Evolutionary conservation across 176 grass and related monocot genomes (phyloP).

Genomic region (Melocanna baccifera): DNA sequence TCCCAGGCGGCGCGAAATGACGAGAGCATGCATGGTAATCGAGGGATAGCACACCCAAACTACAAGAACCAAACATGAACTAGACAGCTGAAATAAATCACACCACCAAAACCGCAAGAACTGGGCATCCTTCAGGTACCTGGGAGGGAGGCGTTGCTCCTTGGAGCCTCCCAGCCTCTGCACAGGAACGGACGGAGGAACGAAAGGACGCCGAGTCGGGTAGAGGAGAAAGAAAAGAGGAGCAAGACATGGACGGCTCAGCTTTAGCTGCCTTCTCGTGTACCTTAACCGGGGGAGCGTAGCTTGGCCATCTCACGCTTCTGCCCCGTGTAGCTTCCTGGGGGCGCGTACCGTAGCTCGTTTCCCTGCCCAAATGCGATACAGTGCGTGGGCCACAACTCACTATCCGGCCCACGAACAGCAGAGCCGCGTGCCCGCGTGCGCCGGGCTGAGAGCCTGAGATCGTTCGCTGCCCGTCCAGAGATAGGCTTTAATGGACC

Average conservation of each 20-base stretch:
- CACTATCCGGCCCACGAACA: not conserved
- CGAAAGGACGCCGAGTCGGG: not conserved
- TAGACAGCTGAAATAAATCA: not conserved
- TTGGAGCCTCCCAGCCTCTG: not conserved
- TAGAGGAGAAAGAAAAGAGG: slow-evolving; percentile 28
- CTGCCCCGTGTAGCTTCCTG: not conserved
- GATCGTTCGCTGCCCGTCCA: too few relatives aligned
- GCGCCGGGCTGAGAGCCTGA: too few relatives aligned
- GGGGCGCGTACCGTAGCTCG: not conserved
- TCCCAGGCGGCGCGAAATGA: not conserved
- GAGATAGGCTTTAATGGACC: not conserved
- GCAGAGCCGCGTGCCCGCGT: too few relatives aligned
- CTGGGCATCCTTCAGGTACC: not conserved
- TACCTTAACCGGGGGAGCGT: slow-evolving; percentile 1
- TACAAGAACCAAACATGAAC: not conserved
- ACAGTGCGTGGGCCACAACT: too few relatives aligned
- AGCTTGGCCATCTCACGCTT: not conserved
- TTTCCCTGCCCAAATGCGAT: not conserved
- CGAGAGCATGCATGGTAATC: not conserved
- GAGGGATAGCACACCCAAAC: not conserved
- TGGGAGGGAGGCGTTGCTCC: slow-evolving; percentile 6
- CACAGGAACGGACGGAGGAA: slow-evolving; percentile 17
- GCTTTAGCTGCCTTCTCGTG: not conserved
- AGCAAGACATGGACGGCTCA: slow-evolving; percentile 32
- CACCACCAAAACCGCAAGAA: not conserved